Percentiles rank a stretch among this genome's conserved stretches.
phyloP scores from a whole-genome alignment of 768 basidiomycete species.

The Lentinula edodes region DNA sequence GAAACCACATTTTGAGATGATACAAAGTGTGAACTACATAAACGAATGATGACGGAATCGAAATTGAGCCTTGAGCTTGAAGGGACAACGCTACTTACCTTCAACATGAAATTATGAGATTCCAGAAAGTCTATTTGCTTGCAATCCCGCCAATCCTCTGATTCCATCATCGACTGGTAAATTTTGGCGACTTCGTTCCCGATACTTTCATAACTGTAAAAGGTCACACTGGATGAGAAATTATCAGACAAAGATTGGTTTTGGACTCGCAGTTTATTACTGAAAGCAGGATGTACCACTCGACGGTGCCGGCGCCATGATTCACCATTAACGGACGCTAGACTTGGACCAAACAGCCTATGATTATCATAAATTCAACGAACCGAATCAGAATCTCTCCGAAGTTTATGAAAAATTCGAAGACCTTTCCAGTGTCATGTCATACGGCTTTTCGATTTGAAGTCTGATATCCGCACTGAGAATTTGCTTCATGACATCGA shows the following conservation, averaged over 20 bases:
- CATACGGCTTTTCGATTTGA: constrained; percentile 10
- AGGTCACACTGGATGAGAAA: not conserved
- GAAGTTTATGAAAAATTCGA: not conserved
- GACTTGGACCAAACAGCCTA: not conserved
- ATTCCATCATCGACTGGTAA: not conserved
- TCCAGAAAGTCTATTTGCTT: not conserved
- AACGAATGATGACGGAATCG: not conserved
- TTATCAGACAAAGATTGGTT: not conserved
- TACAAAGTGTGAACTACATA: constrained; percentile 15
- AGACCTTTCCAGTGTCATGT: not conserved
- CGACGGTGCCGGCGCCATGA: not conserved
- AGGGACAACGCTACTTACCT: not conserved
- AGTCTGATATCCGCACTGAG: constrained; percentile 13
- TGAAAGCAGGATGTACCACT: not conserved
- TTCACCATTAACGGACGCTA: not conserved
- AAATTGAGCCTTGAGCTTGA: too few species aligned
- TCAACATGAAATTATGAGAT: not conserved
- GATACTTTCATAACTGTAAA: not conserved
- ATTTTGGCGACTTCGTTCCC: not conserved
- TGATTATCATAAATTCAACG: not conserved
- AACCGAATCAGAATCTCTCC: not conserved
- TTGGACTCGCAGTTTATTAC: not conserved
- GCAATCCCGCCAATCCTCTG: not conserved
- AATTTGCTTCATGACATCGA: constrained; percentile 19
- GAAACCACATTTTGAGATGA: constrained; percentile 19